Base-by-base conservation (phyloP, 2,329 filamentous ascomycete genomes). In the Raffaelea arxii region DNA sequence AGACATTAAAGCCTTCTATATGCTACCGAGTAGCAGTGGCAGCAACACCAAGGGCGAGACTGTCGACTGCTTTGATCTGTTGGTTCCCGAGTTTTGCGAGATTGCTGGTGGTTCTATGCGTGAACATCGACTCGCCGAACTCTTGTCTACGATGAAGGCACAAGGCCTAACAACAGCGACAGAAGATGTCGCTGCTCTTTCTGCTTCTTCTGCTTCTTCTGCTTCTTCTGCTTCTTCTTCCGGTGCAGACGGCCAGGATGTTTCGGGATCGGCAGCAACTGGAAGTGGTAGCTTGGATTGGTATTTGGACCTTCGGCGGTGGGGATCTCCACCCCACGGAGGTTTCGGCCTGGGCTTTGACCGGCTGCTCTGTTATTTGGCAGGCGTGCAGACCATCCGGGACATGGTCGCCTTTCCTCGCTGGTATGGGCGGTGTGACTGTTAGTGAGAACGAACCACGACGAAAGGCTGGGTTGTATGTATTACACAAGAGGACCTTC, bases 291-390 rank as follows among this genome's bases (percentile, higher is more conserved):
- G 59, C 64, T 64, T 95, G 46, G 77, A 83, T 54, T 96, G 90
- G 90, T 96, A 95, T 61, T 70, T 87, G 22, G 89, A 96, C 62
- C 73, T 96, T 50, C 80, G 90, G 50, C 81, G 84, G 54, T 96
- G 88, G 77, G 90, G 90, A n/a, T 90, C 84, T 55, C 86, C 88
- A 47, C 88, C 88, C 30, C 90, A 95, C 58, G 90, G 90, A 37
- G 90, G 90, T 1, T 96, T 94, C 60, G 90, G 90, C 3, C 64
- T 96, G 47, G 90, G 90, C 9, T 94, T 94, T 60, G 90, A 96
- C 69, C 78, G 90, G 46, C 74, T 95, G 52, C 65, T 95, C 55
- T 82, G 84, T 59, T 95, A 94, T 66, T 71, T 96, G 46, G 78
- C 84, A 25, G 89, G 89, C 10, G 80, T 91, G 35, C 75, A 78